phyloP scores from a whole-genome alignment of 805 yeast genomes.

The Candida mattraensis region DNA sequence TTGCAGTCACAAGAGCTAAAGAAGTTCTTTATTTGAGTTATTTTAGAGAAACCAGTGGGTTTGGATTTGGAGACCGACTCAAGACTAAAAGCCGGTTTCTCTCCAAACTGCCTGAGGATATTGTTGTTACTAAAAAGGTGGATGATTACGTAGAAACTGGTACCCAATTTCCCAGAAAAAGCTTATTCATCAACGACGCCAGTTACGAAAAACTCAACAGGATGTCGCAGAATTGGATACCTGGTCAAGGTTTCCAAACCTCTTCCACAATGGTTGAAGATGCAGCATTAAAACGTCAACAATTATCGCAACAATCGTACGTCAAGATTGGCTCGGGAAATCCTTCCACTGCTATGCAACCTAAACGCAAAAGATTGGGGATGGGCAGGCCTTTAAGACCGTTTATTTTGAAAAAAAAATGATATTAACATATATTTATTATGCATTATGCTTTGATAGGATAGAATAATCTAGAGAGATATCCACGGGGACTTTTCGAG shows the following conservation, averaged over 20 bases:
- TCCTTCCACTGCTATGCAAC: too few relatives aligned
- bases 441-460: constrained; percentile 21
- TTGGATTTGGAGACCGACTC: constrained; percentile 13
- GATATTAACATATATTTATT: too few relatives aligned
- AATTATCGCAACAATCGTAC: too few relatives aligned
- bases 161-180: too few relatives aligned
- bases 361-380: constrained; percentile 25
- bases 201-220: too few relatives aligned
- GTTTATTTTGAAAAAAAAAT: constrained; percentile 13
- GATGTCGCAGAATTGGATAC: too few relatives aligned
- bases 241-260: too few relatives aligned
- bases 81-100: constrained; percentile 13
- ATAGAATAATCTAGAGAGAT: constrained; percentile 23
- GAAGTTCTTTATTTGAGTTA: constrained; percentile 27
- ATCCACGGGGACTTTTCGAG: constrained; percentile 16
- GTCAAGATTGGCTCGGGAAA: too few relatives aligned
- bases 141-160: too few relatives aligned
- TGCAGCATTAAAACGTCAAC: too few relatives aligned
- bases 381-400: constrained; percentile 29
- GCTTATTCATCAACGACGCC: too few relatives aligned
- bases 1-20: constrained; percentile 85
- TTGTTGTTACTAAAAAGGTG: constrained; percentile 4
- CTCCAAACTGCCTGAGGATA: constrained; percentile 7
- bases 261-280: too few relatives aligned
- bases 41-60: constrained; percentile 18